These are phyloP conservation scores for Talaromyces verruculosus DNA, from an alignment of 2,329 filamentous ascomycete species.

Conservation along the genomic window DNA sequence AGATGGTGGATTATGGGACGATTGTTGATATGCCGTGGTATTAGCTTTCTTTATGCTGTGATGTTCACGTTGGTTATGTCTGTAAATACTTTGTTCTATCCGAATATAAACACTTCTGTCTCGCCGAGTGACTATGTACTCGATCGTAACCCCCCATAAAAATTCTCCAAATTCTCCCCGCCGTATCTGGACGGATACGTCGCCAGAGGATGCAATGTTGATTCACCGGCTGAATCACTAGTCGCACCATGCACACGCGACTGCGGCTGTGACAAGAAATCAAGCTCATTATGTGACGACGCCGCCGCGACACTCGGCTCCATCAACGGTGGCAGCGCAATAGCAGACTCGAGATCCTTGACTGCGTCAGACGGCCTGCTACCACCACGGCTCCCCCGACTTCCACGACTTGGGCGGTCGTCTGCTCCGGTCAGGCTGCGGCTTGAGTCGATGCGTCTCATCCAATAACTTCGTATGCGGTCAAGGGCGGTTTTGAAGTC, in stretches of 20 bases:
- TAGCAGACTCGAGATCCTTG: background rate
- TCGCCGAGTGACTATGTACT: background rate
- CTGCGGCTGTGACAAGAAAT: background rate
- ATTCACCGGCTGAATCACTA: background rate
- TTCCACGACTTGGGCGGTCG: background rate
- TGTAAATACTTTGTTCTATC: background rate
- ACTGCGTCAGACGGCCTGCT: background rate
- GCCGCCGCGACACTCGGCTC: background rate
- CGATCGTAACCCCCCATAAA: background rate
- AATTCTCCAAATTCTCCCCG: background rate
- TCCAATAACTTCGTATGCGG: conserved; percentile 35
- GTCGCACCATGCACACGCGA: background rate
- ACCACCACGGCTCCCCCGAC: background rate
- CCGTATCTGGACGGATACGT: background rate
- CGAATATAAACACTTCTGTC: background rate
- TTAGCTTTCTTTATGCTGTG: background rate
- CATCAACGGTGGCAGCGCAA: background rate
- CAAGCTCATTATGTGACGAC: background rate
- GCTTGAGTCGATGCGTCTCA: conserved; percentile 18
- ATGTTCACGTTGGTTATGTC: background rate
- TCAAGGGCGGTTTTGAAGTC: conserved; percentile 64
- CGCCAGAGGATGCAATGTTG: background rate
- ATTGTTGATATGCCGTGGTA: conserved; percentile 29
- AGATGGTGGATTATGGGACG: conserved; percentile 30
- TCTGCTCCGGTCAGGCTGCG: background rate